Evolutionary conservation across 2,329 filamentous ascomycete species (phyloP).

Genomic region (Xenoacremonium recifei): DNA sequence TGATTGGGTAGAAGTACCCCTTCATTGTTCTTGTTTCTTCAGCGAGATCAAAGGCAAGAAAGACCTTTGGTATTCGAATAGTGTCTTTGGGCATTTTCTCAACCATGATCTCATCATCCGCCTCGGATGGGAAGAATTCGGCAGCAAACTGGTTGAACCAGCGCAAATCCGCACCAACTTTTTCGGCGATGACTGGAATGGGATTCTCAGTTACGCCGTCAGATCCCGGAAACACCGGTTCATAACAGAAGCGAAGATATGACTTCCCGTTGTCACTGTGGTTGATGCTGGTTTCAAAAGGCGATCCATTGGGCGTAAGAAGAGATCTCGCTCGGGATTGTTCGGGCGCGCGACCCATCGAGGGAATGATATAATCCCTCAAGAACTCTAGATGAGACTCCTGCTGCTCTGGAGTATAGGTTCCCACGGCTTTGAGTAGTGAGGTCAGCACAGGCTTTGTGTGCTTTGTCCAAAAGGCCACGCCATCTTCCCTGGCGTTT

Average conservation of each 20-base stretch:
- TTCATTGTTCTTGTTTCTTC: slow-evolving; percentile 18
- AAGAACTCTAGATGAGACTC: too few species aligned
- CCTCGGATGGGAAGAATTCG: slow-evolving; percentile 17
- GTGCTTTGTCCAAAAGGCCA: too few species aligned
- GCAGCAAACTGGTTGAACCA: slow-evolving; percentile 23
- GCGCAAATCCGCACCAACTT: slow-evolving; percentile 4
- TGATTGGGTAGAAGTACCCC: slow-evolving; percentile 24
- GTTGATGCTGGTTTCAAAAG: too few species aligned
- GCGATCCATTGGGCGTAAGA: too few species aligned
- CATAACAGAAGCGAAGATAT: slow-evolving; percentile 12
- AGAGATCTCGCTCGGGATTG: too few species aligned
- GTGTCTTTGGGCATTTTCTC: slow-evolving; percentile 14
- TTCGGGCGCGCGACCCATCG: too few species aligned
- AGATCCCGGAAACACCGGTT: slow-evolving; percentile 11
- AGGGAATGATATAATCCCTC: too few species aligned
- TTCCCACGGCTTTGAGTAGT: too few species aligned
- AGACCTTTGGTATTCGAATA: slow-evolving; percentile 20
- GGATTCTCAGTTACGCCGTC: slow-evolving; percentile 9
- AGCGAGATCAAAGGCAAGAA: slow-evolving; percentile 25
- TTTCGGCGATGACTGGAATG: slow-evolving; percentile 2
- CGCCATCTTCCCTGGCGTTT: too few species aligned
- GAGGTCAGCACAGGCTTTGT: too few species aligned
- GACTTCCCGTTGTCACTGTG: slow-evolving; percentile 10
- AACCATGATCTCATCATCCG: slow-evolving; percentile 8
- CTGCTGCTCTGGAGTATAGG: too few species aligned